Percentiles rank a stretch among this genome's conserved stretches.
Evolutionary conservation across 2,329 filamentous ascomycete genomes (phyloP).

Genomic region (Botrytis pseudocinerea): DNA sequence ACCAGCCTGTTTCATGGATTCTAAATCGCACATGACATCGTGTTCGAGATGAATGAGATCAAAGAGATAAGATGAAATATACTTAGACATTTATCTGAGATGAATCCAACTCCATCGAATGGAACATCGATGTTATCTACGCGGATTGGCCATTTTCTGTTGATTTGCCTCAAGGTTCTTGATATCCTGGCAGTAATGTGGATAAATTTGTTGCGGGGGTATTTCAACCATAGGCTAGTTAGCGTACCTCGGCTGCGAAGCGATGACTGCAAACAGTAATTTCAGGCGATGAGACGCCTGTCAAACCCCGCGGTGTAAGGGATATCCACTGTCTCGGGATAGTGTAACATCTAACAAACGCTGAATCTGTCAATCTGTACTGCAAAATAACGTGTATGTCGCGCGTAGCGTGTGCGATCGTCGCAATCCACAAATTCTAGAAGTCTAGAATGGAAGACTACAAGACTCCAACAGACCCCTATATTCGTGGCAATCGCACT

Average conservation of each 20-base stretch:
- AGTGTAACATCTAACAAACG: background rate
- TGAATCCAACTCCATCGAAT: background rate
- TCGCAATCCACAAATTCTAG: background rate
- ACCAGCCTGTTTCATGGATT: background rate
- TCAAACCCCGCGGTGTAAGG: background rate
- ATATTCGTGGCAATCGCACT: background rate
- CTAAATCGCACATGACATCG: background rate
- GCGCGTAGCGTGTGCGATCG: background rate
- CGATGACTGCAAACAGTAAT: slow-evolving; percentile 2
- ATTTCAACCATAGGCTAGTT: background rate
- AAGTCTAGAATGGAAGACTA: background rate
- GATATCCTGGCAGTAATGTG: background rate
- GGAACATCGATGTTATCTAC: background rate
- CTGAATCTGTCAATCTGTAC: background rate
- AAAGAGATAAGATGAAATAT: slow-evolving; percentile 7
- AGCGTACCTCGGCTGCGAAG: slow-evolving; percentile 13
- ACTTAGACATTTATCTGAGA: background rate
- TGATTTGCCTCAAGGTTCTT: background rate
- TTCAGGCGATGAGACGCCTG: background rate
- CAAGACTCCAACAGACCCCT: background rate
- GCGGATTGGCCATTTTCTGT: background rate
- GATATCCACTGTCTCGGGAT: background rate
- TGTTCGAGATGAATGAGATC: background rate
- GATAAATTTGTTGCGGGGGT: background rate
- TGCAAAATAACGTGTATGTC: background rate